phyloP scores from a whole-genome alignment of 2,329 filamentous ascomycete genomes.

The Colletotrichum caudatum region DNA sequence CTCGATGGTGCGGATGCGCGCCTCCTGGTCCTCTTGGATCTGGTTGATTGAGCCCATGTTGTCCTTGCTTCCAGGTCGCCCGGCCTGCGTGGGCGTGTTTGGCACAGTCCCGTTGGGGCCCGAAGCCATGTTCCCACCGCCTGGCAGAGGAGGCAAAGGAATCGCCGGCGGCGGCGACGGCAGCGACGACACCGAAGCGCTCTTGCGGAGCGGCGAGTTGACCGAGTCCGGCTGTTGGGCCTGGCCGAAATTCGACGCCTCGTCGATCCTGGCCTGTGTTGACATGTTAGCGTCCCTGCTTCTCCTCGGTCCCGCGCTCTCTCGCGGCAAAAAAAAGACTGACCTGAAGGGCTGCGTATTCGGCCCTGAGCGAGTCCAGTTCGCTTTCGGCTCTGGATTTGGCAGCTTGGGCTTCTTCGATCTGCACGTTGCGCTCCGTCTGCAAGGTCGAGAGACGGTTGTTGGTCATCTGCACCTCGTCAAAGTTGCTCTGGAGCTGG shows the following conservation, averaged over 20 bases:
- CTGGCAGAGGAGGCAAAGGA: conserved; percentile 91
- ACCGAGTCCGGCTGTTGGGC: conserved; percentile 71
- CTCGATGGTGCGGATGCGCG: conserved; percentile 93
- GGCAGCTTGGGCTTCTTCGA: conserved; percentile 82
- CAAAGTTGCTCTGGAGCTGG: conserved; percentile 93
- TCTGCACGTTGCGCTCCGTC: conserved; percentile 77
- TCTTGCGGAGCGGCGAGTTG: conserved; percentile 83
- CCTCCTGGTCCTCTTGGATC: conserved; percentile 93
- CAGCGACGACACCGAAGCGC: conserved; percentile 81
- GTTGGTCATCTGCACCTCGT: conserved; percentile 86
- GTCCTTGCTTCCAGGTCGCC: conserved; percentile 85
- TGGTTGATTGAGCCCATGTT: conserved; percentile 74
- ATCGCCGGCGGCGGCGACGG: conserved; percentile 96
- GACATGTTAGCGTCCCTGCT: conserved; percentile 46
- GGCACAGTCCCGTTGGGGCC: conserved; percentile 54
- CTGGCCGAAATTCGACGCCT: conserved; percentile 48
- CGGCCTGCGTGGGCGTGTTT: conserved; percentile 65
- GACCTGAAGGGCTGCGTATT: conserved; percentile 84
- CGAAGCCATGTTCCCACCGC: conserved; percentile 62
- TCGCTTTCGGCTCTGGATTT: conserved; percentile 74
- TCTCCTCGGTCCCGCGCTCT: neutral
- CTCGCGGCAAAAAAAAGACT: conserved; percentile 48
- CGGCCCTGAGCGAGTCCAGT: conserved; percentile 74
- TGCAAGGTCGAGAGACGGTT: conserved; percentile 89
- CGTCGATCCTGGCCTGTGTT: conserved; percentile 62